Conservation (phyloP, 768 basidiomycete species). For the Sporobolomyces pararoseus region DNA sequence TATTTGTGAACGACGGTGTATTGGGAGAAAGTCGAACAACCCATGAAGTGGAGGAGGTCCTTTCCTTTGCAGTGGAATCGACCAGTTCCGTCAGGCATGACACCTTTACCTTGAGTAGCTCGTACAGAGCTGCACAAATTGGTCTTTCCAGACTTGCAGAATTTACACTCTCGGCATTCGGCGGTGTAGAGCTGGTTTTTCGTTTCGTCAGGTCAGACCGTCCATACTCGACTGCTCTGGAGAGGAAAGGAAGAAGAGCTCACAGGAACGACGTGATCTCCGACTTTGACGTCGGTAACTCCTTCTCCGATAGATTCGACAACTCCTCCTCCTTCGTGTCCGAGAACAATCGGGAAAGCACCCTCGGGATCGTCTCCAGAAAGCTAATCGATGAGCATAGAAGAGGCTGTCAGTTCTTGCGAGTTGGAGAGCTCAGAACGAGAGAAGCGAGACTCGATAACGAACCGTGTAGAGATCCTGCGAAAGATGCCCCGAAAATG, state of each 20-base stretch:
- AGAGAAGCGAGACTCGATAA: background rate
- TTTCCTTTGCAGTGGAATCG: constrained; percentile 89
- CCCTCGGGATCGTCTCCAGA: constrained; percentile 70
- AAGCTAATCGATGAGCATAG: constrained; percentile 20
- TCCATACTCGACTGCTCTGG: no score
- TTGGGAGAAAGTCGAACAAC: constrained; percentile 98
- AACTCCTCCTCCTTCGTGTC: constrained; percentile 67
- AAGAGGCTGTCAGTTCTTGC: background rate
- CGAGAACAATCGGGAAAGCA: constrained; percentile 46
- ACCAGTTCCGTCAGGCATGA: constrained; percentile 84
- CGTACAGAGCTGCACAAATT: constrained; percentile 83
- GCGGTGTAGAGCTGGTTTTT: constrained; percentile 44
- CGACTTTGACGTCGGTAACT: constrained; percentile 73
- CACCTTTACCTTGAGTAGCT: constrained; percentile 73
- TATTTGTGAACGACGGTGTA: constrained; percentile 96
- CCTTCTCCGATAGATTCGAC: constrained; percentile 97
- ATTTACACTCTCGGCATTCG: constrained; percentile 97
- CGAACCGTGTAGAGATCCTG: constrained; percentile 40
- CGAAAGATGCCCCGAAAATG: no score
- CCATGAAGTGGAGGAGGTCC: constrained; percentile 93
- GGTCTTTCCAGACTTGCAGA: constrained; percentile 86
- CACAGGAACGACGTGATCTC: constrained; percentile 95
- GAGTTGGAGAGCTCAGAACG: no score
- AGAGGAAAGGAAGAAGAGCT: constrained; percentile 46
- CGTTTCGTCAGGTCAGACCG: rapidly evolving